A percentile compares a stretch with the other conserved stretches of the same genome.
phyloP scores from a whole-genome alignment of 768 basidiomycete genomes.

The Termitomyces sp. region DNA sequence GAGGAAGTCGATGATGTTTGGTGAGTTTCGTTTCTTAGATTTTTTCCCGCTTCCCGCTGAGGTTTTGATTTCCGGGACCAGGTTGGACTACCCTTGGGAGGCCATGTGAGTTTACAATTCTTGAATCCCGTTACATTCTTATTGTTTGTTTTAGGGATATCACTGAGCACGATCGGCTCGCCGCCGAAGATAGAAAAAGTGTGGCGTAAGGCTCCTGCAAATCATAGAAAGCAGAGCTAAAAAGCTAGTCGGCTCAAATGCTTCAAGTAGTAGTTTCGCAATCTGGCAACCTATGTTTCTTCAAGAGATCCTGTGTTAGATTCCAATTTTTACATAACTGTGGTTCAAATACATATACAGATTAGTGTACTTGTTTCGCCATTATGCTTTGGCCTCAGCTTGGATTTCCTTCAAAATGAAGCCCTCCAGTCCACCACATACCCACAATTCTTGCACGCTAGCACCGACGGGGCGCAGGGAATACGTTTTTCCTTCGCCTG shows the following conservation, averaged over 20 bases:
- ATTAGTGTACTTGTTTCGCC: not conserved
- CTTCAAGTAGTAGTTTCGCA: not conserved
- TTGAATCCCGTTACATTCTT: not conserved
- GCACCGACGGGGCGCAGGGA: constrained; percentile 75
- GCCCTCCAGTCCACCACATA: constrained; percentile 91
- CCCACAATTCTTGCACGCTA: constrained; percentile 97
- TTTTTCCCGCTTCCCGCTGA: no score
- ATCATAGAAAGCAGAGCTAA: not conserved
- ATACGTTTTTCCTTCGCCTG: constrained; percentile 55
- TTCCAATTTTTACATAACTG: not conserved
- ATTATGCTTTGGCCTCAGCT: constrained; percentile 21
- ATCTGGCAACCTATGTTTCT: not conserved
- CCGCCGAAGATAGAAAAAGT: constrained; percentile 37
- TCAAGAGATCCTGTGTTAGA: not conserved
- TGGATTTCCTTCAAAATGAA: constrained; percentile 79
- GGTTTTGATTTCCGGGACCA: constrained; percentile 21
- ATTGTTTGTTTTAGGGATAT: constrained; percentile 51
- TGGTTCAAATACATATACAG: not conserved
- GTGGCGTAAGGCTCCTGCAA: constrained; percentile 1
- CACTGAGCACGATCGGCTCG: constrained; percentile 69
- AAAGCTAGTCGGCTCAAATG: not conserved
- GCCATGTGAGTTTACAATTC: constrained; percentile 47
- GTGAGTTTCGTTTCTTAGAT: constrained; percentile 36
- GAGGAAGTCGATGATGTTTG: constrained; percentile 71
- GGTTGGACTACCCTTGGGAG: constrained; percentile 89